A percentile compares a stretch with the other conserved stretches of the same genome.
Conservation (phyloP, 2,329 filamentous ascomycete genomes). For the Knoxdaviesia proteae region DNA sequence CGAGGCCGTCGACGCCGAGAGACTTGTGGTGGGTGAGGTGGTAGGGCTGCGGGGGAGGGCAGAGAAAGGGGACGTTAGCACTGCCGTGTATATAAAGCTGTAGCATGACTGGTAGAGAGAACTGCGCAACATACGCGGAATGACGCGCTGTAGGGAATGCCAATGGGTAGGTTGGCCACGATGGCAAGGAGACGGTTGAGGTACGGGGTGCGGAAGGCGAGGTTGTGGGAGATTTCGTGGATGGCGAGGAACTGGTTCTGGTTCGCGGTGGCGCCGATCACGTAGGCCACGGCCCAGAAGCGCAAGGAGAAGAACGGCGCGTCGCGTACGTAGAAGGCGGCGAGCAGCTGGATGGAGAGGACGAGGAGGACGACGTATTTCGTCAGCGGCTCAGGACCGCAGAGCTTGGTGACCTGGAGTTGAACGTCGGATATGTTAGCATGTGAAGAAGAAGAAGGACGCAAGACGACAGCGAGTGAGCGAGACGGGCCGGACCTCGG, state of each 20-base stretch:
- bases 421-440: not conserved
- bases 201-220: slow-evolving; percentile 65
- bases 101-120: not conserved
- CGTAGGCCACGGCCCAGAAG: slow-evolving; percentile 74
- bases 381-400: slow-evolving; percentile 84
- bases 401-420: slow-evolving; percentile 75
- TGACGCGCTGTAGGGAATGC: slow-evolving; percentile 83
- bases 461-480: slow-evolving; percentile 1
- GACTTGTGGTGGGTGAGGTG: slow-evolving; percentile 98
- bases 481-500: slow-evolving; percentile 41
- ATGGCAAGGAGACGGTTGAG: slow-evolving; percentile 78
- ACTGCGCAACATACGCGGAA: slow-evolving; percentile 47
- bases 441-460: slow-evolving; percentile 5
- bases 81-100: not conserved
- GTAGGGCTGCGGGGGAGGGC: slow-evolving; percentile 43
- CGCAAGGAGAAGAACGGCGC: slow-evolving; percentile 63
- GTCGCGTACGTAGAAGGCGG: slow-evolving; percentile 57
- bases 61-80: slow-evolving; percentile 7
- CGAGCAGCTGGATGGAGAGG: slow-evolving; percentile 58
- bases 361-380: slow-evolving; percentile 81
- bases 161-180: slow-evolving; percentile 88
- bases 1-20: slow-evolving; percentile 83
- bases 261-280: slow-evolving; percentile 86
- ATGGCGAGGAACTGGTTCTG: slow-evolving; percentile 98
- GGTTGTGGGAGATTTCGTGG: slow-evolving; percentile 95